Evolutionary conservation across 768 basidiomycete species (phyloP), one percentile per base, ranked within the genome.

Genomic region (Lactarius hengduanensis): DNA sequence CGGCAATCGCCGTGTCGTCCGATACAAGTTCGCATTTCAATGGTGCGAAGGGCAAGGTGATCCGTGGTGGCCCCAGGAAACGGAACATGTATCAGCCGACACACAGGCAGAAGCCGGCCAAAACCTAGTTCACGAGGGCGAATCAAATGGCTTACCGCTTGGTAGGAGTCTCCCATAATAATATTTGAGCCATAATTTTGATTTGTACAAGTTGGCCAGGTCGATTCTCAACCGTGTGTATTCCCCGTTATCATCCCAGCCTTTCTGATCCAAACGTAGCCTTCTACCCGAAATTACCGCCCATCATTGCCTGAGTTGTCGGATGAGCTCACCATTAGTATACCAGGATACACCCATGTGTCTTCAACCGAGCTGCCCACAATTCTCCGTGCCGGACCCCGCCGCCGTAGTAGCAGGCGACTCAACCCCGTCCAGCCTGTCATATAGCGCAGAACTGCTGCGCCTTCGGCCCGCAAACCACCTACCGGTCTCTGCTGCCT

Each of bases 21-120:
- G 91, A 8, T 91, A 85, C 73, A 94, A 93, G 73, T 92, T 94
- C 71, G 86, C 88, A 5, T 94, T 94, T 69, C 88, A 89, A 70
- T 94, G 91, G 91, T 91, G 90, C 69, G 83, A 87, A 66, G 82
- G 80, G 53, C 92, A 93, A 78, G 90, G 76, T 6, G 71, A 74
- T 45, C 83, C 83, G 1, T 84, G 84, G 84, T 85, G 84, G 83
- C n/a, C 2, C 22, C 43, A 9, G 4, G 50, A 26, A 13, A 41
- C 40, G 22, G 61, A 58, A 43, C 18, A 6, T 11, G 34, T 16
- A 22, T 11, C 57, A 1, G 18, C 34, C 13, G 2, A 22, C 13
- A 32, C 60, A 28, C 50, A 57, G 22, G 36, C n/a, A 7, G 26
- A 32, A 43, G 22, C 26, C 13, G 20, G 13, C 7, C 50, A 16